These are phyloP conservation scores for Leishmania gerbilli DNA, from an alignment of 208 protist genomes.

Conservation along the genomic window DNA sequence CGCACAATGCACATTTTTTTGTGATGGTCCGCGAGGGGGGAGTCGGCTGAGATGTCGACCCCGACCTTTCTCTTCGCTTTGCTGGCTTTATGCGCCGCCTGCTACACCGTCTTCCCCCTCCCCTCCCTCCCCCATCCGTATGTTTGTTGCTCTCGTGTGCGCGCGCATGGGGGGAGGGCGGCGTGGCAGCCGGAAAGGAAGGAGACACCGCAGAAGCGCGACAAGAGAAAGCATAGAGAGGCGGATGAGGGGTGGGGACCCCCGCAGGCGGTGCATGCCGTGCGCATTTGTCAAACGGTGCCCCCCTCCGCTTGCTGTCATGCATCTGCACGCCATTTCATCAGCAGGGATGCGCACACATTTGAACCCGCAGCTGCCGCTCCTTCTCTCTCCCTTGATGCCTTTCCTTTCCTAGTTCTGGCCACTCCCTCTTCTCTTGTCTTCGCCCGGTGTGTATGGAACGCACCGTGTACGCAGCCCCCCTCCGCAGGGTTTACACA, in stretches of 20 bases:
- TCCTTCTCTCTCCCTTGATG: not conserved
- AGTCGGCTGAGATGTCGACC: not conserved
- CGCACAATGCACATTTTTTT: not conserved
- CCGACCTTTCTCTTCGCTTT: not conserved
- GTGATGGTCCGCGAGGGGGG: not conserved
- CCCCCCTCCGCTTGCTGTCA: not conserved
- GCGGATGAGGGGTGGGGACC: not conserved
- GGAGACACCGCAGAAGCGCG: not conserved
- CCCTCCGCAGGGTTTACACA: not conserved
- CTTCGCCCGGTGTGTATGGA: not conserved
- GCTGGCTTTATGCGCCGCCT: not conserved
- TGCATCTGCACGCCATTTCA: not conserved
- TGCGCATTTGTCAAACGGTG: not conserved
- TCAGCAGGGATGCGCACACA: not conserved
- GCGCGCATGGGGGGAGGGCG: not conserved
- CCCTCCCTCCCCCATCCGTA: not conserved
- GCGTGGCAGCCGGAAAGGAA: not conserved
- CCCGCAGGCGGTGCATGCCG: not conserved
- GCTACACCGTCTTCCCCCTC: not conserved
- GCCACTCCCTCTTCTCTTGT: slow-evolving; percentile 4
- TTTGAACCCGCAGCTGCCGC: not conserved
- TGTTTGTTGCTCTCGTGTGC: not conserved
- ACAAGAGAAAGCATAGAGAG: not conserved
- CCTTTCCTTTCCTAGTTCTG: not conserved
- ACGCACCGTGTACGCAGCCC: not conserved